phyloP scores from a whole-genome alignment of 345 rosid species.

The Alliaria petiolata region DNA sequence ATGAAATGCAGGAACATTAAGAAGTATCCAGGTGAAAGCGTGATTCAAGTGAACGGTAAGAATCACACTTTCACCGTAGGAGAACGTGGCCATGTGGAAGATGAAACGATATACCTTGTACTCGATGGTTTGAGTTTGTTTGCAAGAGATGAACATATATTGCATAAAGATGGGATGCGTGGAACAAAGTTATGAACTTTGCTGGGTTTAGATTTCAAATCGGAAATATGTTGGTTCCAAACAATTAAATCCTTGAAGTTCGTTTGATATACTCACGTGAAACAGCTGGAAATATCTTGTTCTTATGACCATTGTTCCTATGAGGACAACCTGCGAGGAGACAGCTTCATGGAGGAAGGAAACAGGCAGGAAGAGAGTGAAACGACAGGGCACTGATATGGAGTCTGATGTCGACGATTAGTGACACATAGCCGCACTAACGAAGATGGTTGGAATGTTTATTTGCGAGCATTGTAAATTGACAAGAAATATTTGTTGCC shows the following conservation, averaged over 20 bases:
- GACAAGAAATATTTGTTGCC: neutral
- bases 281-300: neutral
- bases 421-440: neutral
- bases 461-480: neutral
- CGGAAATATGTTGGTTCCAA: neutral
- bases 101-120: constrained; percentile 22
- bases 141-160: constrained; percentile 30
- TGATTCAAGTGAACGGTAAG: constrained; percentile 41
- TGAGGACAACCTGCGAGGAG: neutral
- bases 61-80: constrained; percentile 46
- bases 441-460: too few relatives aligned
- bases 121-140: constrained; percentile 41
- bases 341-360: neutral
- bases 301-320: neutral
- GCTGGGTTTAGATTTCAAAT: neutral
- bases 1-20: constrained; percentile 47
- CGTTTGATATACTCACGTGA: neutral
- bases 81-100: constrained; percentile 38
- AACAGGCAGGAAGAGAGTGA: neutral
- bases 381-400: neutral
- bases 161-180: neutral
- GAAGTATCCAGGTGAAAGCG: constrained; percentile 57
- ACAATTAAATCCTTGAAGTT: neutral
- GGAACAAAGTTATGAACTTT: neutral
- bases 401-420: neutral